Conservation (phyloP, 495 filamentous ascomycete genomes). For the Aspergillus incahuasiensis region DNA sequence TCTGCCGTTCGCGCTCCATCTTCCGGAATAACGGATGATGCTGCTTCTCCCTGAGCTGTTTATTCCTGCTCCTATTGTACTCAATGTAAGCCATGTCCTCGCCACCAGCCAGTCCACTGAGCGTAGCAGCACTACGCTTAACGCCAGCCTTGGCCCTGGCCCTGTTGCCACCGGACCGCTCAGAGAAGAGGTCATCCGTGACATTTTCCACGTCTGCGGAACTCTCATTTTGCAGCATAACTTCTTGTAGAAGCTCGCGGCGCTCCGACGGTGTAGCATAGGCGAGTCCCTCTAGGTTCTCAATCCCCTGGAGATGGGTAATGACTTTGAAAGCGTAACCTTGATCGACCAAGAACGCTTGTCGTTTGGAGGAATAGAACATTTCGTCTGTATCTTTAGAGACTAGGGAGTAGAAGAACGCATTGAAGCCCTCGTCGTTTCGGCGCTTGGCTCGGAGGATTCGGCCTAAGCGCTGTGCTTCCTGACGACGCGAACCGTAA, state of each 20-base stretch:
- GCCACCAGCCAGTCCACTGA: slow-evolving; percentile 81
- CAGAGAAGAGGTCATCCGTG: slow-evolving; percentile 79
- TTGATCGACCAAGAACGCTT: slow-evolving; percentile 97
- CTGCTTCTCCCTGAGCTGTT: slow-evolving; percentile 72
- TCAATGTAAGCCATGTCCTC: slow-evolving; percentile 98
- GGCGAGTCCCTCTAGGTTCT: slow-evolving; percentile 72
- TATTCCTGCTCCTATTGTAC: slow-evolving; percentile 69
- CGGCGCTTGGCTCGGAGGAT: slow-evolving; percentile 94
- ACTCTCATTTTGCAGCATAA: slow-evolving; percentile 86
- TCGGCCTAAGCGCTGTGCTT: slow-evolving; percentile 89
- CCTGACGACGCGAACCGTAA: slow-evolving; percentile 95
- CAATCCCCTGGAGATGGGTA: slow-evolving; percentile 88
- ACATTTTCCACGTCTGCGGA: slow-evolving; percentile 72
- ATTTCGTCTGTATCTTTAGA: slow-evolving; percentile 97
- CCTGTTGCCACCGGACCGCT: slow-evolving; percentile 40
- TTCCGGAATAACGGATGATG: slow-evolving; percentile 75
- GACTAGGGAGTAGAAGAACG: slow-evolving; percentile 97
- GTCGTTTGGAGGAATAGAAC: slow-evolving; percentile 95
- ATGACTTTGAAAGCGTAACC: slow-evolving; percentile 99
- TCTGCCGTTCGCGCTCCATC: slow-evolving; percentile 67
- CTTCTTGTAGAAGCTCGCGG: slow-evolving; percentile 81
- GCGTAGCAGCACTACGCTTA: slow-evolving; percentile 74
- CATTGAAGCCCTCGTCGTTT: slow-evolving; percentile 99
- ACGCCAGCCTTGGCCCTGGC: slow-evolving; percentile 46
- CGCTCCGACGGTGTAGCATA: slow-evolving; percentile 78